Base-by-base conservation (phyloP, 2,329 filamentous ascomycete genomes). In the Pseudogymnoascus verrucosus region DNA sequence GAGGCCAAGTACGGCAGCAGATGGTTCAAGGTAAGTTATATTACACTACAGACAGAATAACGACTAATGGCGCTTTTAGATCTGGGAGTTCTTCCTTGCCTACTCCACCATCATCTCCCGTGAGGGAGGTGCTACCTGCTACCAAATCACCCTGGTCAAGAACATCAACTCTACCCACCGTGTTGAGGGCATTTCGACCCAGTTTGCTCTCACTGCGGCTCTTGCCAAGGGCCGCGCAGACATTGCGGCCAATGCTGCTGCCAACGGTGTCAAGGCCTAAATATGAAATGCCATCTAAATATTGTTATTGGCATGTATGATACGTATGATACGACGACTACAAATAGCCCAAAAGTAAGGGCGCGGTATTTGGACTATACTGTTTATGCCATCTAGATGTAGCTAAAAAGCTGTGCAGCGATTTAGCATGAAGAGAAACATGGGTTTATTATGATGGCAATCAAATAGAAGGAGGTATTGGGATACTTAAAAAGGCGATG, bases 1-100 rank as follows among this genome's bases (percentile, higher is more conserved):
- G 85, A 89, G 77, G 91, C 90, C 74, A 98, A 97, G 84, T 98
- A 98, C 75, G 95, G 95, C 73, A 87, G 89, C 74, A 84, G 90
- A 74, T 99, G 95, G 95, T 99, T 90, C 85, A 88, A 93, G 76
- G 90, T 93, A 83, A 80, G 89, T 82, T 64, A 16, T 16, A 31
- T 57, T 57, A n/a, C 26, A 14, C 23, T 39, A 11, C 12, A 31
- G 34, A 28, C 16, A n/a, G 6, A 37, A 12, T 1, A 12, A 28
- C 6, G 21, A 44, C 66, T 67, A 67, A 68, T 69, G 64, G 69
- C 34, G 42, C 12, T n/a, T 19, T 21, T 61, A 87, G 84, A 90
- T 92, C 74, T 92, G 89, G 89, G 89, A 91, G 72, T 91, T 85
- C 78, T 92, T 92, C 84, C 83, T 92, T 64, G 87, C 89, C 65